Percentiles rank a stretch among this genome's conserved stretches.
Conservation (phyloP, 164 flowering plant species). For the Cinnamomum chago region DNA sequence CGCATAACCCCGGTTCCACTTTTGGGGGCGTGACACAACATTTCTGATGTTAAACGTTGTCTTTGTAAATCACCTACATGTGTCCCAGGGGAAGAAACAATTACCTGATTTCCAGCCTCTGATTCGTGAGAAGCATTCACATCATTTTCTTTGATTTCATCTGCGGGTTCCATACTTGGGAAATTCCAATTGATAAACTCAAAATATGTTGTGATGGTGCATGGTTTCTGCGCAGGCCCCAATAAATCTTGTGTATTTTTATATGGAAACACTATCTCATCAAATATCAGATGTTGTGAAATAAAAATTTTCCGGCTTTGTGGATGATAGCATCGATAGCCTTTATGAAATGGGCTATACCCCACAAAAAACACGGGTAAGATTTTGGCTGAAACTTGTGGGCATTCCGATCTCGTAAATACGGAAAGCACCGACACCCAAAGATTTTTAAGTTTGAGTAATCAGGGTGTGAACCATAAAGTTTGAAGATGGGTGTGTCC, state of each 20-base stretch:
- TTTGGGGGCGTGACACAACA: too few species aligned
- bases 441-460: neutral
- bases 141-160: too few species aligned
- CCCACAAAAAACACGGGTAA: neutral
- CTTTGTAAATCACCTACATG: too few species aligned
- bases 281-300: neutral
- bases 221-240: too few species aligned
- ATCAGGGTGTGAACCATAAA: neutral
- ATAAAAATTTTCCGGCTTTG: neutral
- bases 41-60: too few species aligned
- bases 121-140: too few species aligned
- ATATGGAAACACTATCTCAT: neutral
- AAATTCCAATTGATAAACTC: too few species aligned
- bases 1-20: too few species aligned
- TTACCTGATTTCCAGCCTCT: too few species aligned
- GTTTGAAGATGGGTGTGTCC: neutral
- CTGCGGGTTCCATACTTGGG: too few species aligned
- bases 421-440: neutral
- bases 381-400: neutral
- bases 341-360: neutral
- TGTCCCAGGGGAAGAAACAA: too few species aligned
- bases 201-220: too few species aligned
- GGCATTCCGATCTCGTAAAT: neutral
- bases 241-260: neutral
- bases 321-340: neutral